Percentiles rank a stretch among this genome's conserved stretches.
phyloP scores from a whole-genome alignment of 139 green algal species.

The Auxenochlorella protothecoides region DNA sequence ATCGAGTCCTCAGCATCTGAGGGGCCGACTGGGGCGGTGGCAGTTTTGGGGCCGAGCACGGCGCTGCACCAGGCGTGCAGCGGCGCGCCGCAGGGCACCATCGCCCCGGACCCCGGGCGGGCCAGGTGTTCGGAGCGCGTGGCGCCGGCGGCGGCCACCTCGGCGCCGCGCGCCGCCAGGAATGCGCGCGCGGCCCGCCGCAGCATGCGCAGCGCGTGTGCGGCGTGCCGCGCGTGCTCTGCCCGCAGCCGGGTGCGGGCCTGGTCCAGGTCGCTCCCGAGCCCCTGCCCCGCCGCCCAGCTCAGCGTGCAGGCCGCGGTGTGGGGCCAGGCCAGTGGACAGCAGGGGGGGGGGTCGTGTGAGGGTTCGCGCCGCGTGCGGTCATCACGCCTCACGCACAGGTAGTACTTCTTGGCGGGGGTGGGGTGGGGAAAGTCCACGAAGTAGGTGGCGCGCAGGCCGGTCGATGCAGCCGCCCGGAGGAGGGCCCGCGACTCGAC shows the following conservation, averaged over 20 bases:
- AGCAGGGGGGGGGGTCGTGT: not conserved
- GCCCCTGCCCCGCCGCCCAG: not conserved
- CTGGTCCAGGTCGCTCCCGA: not conserved
- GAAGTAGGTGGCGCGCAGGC: conserved; percentile 18
- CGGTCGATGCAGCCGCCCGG: not conserved
- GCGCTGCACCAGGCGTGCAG: too few species aligned
- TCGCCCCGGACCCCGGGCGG: too few species aligned
- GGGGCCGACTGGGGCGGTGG: too few species aligned
- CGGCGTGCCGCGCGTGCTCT: conserved; percentile 6
- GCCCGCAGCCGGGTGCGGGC: not conserved
- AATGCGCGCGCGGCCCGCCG: conserved; percentile 3
- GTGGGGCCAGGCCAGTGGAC: conserved; percentile 19
- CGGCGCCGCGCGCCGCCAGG: not conserved
- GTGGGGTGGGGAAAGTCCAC: conserved; percentile 25
- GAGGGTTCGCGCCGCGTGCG: not conserved
- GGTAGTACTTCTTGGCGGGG: conserved; percentile 30
- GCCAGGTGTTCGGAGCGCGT: too few species aligned
- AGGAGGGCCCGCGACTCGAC: conserved; percentile 13
- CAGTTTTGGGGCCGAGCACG: too few species aligned
- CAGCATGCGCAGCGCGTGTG: conserved; percentile 6
- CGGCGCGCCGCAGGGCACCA: too few species aligned
- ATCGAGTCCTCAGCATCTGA: too few species aligned
- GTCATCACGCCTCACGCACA: not conserved
- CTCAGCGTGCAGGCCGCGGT: conserved; percentile 7
- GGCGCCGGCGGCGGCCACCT: not conserved